Evolutionary conservation across 257 asterid species (phyloP), one percentile per base, ranked within the genome.

Genomic region (Nicotiana sylvestris): DNA sequence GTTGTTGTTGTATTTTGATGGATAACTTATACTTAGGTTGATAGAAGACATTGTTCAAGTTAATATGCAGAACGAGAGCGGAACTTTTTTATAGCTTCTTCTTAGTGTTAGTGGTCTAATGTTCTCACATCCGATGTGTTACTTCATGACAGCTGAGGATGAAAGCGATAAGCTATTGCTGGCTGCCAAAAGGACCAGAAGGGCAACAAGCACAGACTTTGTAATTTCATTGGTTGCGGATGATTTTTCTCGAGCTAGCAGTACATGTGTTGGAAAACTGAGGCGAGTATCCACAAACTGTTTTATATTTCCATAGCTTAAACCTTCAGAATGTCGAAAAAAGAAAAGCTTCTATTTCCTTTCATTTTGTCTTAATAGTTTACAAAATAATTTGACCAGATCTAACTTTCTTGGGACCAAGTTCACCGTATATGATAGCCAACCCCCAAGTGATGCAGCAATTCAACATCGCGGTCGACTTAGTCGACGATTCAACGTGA

Each of bases 231-330:
- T 93, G 87, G 97, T 92, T 69, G 91, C 92, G 0, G 97, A 90
- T 67, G 97, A 92, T 72, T 95, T 93, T 87, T 95, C 97, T 82
- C 93, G 97, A 81, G 97, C 95, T 87, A 93, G 99, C 97, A 91
- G 87, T 86, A 87, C 94, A 55, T 92, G 92, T 82, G 93, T 95
- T 43, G 99, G 99, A 84, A 95, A 95, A 87, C 91, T 95, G 35
- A 88, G 95, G 97, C 85, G 87, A 85, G 87, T 77, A 56, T 9
- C 9, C 27, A 2, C 11, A 3, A 25, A 39, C 27, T 39, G 56
- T 8, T 39, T 2, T 55, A 30, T 79, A 30, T 79, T 65, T 61
- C 55, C 25, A 33, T 58, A 21, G 29, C 57, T 2, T 35, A 43
- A 33, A 32, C 57, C 11, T 13, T 65, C 9, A 3, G 27, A 32